Percentiles rank a stretch among this genome's conserved stretches.
Conservation (phyloP, 2,329 filamentous ascomycete genomes). For the Exophiala sp. region DNA sequence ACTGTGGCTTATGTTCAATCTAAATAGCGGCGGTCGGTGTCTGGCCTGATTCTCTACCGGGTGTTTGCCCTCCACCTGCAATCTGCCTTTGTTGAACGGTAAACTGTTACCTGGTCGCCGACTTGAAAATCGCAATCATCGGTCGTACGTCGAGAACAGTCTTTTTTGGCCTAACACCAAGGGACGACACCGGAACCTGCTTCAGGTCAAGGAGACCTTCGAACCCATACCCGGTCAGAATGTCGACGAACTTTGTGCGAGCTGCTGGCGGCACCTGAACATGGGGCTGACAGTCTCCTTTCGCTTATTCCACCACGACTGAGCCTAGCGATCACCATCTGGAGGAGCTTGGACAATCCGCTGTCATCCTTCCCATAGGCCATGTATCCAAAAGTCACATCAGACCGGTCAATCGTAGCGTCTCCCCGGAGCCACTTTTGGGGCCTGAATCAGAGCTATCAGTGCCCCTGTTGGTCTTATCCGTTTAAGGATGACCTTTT, state of each 20-base stretch:
- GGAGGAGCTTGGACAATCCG: too few relatives aligned
- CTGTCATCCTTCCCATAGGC: not conserved
- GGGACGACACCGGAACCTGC: too few relatives aligned
- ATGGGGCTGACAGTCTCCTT: not conserved
- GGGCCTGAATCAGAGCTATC: not conserved
- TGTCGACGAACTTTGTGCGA: too few relatives aligned
- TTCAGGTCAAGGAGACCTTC: too few relatives aligned
- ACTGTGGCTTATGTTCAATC: not conserved
- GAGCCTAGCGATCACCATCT: not conserved
- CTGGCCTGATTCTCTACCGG: not conserved
- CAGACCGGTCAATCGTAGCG: not conserved
- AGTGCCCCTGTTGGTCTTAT: not conserved
- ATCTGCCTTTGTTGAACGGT: not conserved
- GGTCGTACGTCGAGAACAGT: too few relatives aligned
- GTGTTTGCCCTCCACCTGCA: not conserved
- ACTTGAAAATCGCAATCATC: too few relatives aligned
- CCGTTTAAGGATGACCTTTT: not conserved
- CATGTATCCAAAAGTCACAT: not conserved
- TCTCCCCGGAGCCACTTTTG: not conserved
- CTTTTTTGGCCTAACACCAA: too few relatives aligned
- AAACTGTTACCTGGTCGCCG: too few relatives aligned
- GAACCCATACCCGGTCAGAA: too few relatives aligned
- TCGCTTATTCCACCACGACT: not conserved
- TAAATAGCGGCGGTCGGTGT: not conserved
- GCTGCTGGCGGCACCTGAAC: too few relatives aligned